Percentiles rank a stretch among this genome's conserved stretches.
Conservation (phyloP, 2,329 filamentous ascomycete genomes). For the Phialophora tarda region DNA sequence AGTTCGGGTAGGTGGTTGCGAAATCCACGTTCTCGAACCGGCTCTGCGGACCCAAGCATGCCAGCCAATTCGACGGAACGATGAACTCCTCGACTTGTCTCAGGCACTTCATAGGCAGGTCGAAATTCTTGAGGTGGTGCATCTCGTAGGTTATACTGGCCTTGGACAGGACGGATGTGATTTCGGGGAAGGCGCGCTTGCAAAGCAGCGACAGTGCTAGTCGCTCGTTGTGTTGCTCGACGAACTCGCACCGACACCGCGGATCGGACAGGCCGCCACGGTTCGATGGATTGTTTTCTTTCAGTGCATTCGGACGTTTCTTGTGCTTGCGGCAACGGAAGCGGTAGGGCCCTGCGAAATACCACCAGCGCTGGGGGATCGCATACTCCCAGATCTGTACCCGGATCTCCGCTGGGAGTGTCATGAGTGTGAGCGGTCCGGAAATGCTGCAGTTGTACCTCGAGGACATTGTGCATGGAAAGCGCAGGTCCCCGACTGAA, state of each 20-base stretch:
- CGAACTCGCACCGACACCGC: background rate
- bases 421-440: background rate
- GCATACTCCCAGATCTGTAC: background rate
- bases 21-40: background rate
- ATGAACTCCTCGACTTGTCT: background rate
- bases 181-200: background rate
- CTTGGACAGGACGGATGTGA: constrained; percentile 3
- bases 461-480: background rate
- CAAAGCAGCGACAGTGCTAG: background rate
- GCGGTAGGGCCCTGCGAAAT: background rate
- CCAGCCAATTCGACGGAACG: background rate
- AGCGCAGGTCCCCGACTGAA: background rate
- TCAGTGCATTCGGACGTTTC: background rate
- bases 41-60: background rate
- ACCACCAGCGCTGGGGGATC: background rate
- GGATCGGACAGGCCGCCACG: background rate
- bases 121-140: background rate
- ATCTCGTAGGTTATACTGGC: constrained; percentile 3
- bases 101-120: background rate
- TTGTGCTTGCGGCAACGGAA: background rate
- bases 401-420: background rate
- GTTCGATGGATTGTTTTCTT: background rate
- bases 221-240: background rate
- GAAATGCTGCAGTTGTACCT: background rate
- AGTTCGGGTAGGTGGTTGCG: background rate